Evolutionary conservation across 257 asterid genomes (phyloP).

Genomic region (Gynochthodes officinalis): DNA sequence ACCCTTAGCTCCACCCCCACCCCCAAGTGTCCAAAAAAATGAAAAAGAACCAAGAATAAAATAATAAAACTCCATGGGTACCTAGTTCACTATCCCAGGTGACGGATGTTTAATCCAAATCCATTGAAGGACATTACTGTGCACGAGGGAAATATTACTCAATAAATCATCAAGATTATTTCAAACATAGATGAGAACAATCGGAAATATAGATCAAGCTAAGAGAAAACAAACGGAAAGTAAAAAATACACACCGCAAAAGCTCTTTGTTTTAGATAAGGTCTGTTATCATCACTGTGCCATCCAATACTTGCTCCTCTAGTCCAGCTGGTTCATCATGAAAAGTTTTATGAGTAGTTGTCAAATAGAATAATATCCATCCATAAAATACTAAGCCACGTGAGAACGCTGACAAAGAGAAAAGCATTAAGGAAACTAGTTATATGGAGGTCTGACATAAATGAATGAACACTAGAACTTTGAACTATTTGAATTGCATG

Average conservation of each 20-base stretch:
- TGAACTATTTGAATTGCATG: not conserved
- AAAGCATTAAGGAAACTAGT: not conserved
- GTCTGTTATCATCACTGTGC: constrained; percentile 93
- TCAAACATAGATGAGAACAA: not conserved
- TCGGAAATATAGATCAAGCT: not conserved
- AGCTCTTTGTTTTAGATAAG: constrained; percentile 82
- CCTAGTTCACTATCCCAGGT: not conserved
- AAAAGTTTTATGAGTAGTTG: not conserved
- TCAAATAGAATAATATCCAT: not conserved
- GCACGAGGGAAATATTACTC: not conserved
- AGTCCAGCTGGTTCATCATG: constrained; percentile 59
- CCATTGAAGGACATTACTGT: not conserved
- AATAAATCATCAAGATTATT: not conserved
- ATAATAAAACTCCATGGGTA: not conserved
- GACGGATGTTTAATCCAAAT: not conserved
- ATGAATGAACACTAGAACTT: not conserved
- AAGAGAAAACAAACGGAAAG: not conserved
- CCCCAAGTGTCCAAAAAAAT: not conserved
- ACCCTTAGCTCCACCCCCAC: not conserved
- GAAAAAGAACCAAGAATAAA: not conserved
- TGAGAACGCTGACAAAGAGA: not conserved
- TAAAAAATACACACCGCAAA: constrained; percentile 58
- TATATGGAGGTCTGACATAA: not conserved
- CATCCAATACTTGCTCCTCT: constrained; percentile 93
- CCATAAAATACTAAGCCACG: not conserved